phyloP scores from a whole-genome alignment of 805 yeast species.

The Yamadazyma phyllophila region DNA sequence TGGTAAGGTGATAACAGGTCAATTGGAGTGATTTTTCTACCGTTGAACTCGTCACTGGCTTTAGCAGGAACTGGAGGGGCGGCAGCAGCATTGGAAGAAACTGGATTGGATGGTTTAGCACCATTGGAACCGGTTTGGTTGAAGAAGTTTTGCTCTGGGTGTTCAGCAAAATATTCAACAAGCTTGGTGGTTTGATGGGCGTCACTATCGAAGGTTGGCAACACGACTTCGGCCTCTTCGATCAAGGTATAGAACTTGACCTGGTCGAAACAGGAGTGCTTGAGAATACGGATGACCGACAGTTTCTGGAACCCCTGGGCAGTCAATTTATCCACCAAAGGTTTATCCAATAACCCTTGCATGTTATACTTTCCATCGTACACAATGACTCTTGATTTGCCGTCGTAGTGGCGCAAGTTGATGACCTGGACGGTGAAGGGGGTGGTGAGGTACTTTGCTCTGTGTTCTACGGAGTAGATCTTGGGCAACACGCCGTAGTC shows the following conservation, averaged over 20 bases:
- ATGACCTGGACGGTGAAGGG: conserved; percentile 35
- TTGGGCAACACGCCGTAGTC: conserved; percentile 13
- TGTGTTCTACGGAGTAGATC: conserved; percentile 12
- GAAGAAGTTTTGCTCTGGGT: conserved; percentile 53
- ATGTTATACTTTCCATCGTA: conserved; percentile 38
- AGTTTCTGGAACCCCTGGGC: conserved; percentile 45
- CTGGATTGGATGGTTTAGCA: neutral
- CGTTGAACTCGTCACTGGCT: conserved; percentile 2
- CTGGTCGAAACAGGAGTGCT: conserved; percentile 45
- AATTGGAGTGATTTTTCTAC: conserved; percentile 32
- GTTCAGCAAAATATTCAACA: conserved; percentile 56
- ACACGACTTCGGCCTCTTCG: conserved; percentile 45
- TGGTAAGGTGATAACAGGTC: conserved; percentile 91
- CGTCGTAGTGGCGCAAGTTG: conserved; percentile 29
- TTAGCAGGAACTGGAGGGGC: neutral
- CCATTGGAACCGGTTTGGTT: conserved; percentile 14
- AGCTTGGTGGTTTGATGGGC: conserved; percentile 13
- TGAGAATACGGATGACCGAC: conserved; percentile 40
- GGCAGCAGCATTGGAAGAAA: neutral
- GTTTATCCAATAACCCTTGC: conserved; percentile 41
- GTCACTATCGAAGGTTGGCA: conserved; percentile 5
- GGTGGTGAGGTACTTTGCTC: conserved; percentile 14
- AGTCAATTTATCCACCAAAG: conserved; percentile 40
- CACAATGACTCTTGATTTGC: conserved; percentile 33
- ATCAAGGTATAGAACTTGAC: conserved; percentile 49